Percentiles rank a stretch among this genome's conserved stretches.
phyloP scores from a whole-genome alignment of 2,329 filamentous ascomycete genomes.

The Trichothecium sympodiale region DNA sequence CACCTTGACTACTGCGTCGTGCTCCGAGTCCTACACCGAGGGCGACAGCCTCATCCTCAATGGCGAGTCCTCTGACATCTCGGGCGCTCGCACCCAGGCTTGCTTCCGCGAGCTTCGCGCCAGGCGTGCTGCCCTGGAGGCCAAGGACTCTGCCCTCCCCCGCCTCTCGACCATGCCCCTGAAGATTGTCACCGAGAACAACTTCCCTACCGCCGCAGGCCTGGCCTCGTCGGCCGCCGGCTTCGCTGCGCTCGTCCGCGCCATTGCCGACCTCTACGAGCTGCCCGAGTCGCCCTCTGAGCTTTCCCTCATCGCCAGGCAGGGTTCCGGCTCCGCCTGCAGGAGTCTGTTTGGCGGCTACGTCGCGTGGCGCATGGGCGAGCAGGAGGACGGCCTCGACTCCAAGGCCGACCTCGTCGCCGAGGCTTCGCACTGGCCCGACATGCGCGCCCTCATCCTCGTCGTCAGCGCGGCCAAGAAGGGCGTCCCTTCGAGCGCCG shows the following conservation, averaged over 20 bases:
- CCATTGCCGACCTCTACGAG: conserved; percentile 84
- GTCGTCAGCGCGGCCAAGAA: conserved; percentile 93
- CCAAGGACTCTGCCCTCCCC: conserved; percentile 60
- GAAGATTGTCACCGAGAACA: conserved; percentile 89
- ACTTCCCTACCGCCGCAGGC: conserved; percentile 95
- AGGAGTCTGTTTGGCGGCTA: conserved; percentile 90
- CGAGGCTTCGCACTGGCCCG: conserved; percentile 82
- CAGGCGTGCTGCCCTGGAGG: conserved; percentile 67
- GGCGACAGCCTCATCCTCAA: conserved; percentile 74
- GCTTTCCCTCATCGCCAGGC: conserved; percentile 78
- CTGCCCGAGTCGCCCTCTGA: conserved; percentile 72
- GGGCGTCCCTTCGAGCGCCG: conserved; percentile 80
- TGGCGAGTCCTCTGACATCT: conserved; percentile 69
- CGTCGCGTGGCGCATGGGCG: conserved; percentile 84
- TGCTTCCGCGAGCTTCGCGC: conserved; percentile 80
- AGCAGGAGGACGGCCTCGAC: conserved; percentile 67
- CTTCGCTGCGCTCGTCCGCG: conserved; percentile 63
- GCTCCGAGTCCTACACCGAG: conserved; percentile 58
- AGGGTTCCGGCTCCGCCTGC: conserved; percentile 92
- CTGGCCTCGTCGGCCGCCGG: conserved; percentile 64
- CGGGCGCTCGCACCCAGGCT: conserved; percentile 82
- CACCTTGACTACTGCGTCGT: conserved; percentile 91
- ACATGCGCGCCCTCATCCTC: conserved; percentile 85
- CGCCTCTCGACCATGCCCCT: conserved; percentile 69
- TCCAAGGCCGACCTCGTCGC: conserved; percentile 83